A percentile compares a stretch with the other conserved stretches of the same genome.
phyloP scores from a whole-genome alignment of 1,284 basidiomycete genomes.

The Sporisorium reilianum region DNA sequence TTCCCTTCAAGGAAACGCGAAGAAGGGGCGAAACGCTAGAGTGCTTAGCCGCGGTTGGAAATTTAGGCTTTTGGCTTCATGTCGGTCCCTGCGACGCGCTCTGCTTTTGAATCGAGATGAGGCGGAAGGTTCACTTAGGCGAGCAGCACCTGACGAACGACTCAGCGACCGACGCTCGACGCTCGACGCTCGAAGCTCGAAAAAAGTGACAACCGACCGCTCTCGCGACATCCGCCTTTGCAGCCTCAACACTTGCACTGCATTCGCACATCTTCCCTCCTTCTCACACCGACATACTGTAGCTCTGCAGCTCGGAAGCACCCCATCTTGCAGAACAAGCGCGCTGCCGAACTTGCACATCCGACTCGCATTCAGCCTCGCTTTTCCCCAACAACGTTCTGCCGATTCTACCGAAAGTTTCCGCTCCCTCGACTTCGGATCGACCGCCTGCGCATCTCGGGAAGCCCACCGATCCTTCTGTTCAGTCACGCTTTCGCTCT shows the following conservation, averaged over 20 bases:
- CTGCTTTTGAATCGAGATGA: neutral
- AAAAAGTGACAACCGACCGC: neutral
- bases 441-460: neutral
- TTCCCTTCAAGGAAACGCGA: neutral
- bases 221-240: slow-evolving; percentile 8
- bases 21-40: neutral
- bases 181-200: no score
- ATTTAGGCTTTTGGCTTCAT: slow-evolving; percentile 3
- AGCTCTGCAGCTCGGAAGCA: neutral
- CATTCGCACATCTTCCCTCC: neutral
- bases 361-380: neutral
- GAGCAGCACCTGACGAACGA: neutral
- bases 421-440: neutral
- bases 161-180: neutral
- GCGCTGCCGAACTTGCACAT: neutral
- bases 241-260: neutral
- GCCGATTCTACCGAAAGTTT: neutral
- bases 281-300: neutral
- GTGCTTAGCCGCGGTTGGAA: slow-evolving; percentile 1
- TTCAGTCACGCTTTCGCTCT: neutral
- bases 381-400: no score
- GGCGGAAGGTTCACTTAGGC: neutral
- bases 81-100: slow-evolving; percentile 5
- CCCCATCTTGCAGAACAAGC: neutral
- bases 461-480: neutral